Evolutionary conservation across 768 basidiomycete genomes (phyloP).

Genomic region (Mycena venus): DNA sequence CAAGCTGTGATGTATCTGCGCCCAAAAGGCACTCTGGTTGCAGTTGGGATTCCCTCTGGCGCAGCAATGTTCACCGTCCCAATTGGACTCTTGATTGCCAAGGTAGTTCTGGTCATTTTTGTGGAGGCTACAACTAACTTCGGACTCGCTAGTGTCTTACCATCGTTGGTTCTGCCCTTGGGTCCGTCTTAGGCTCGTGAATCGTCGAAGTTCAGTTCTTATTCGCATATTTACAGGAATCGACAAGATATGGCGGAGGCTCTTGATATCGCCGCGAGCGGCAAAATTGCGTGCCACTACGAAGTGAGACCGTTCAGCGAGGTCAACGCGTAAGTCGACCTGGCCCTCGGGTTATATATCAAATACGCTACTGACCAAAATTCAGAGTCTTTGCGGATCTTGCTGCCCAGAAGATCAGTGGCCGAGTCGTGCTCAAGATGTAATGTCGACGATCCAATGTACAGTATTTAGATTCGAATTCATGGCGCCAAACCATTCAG

Average conservation of each 20-base stretch:
- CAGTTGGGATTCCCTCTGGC: constrained; percentile 72
- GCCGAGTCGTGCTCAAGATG: constrained; percentile 47
- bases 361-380: not conserved
- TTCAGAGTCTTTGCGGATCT: not conserved
- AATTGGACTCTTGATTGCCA: constrained; percentile 55
- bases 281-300: constrained; percentile 75
- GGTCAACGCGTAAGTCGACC: constrained; percentile 60
- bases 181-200: too few relatives aligned
- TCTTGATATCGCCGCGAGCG: constrained; percentile 75
- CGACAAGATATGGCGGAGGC: constrained; percentile 87
- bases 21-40: constrained; percentile 75
- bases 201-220: too few relatives aligned
- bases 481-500: too few relatives aligned
- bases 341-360: not conserved
- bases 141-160: constrained; percentile 1
- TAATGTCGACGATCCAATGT: too few relatives aligned
- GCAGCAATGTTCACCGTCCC: constrained; percentile 66
- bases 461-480: too few relatives aligned
- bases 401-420: constrained; percentile 45
- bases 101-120: constrained; percentile 40
- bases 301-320: constrained; percentile 60
- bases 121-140: not conserved
- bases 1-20: constrained; percentile 81
- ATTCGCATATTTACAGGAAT: constrained; percentile 66
- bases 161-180: constrained; percentile 48